Conservation (phyloP, 306 rosid genomes). For the Canavalia ensiformis region DNA sequence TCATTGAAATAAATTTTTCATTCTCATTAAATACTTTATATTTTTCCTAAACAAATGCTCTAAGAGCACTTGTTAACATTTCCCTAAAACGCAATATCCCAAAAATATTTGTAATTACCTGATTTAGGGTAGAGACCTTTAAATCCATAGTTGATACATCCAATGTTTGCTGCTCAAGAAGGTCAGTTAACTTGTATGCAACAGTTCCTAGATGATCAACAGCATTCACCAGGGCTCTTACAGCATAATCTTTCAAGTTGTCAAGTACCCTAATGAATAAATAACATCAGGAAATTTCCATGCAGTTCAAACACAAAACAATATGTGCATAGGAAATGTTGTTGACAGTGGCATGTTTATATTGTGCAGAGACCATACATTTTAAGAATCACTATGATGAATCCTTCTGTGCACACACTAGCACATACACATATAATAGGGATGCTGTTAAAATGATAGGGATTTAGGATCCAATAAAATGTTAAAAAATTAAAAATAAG, state of each 20-base stretch:
- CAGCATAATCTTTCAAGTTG: slow-evolving; percentile 94
- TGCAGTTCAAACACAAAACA: slow-evolving; percentile 39
- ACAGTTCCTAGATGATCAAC: slow-evolving; percentile 99
- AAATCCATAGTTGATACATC: slow-evolving; percentile 85
- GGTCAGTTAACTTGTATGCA: slow-evolving; percentile 93
- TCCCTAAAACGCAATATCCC: slow-evolving; percentile 3
- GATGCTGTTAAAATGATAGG: not conserved
- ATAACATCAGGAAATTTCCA: slow-evolving; percentile 14
- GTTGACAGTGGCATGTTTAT: slow-evolving; percentile 23
- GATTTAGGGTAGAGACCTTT: slow-evolving; percentile 78
- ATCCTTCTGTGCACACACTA: not conserved
- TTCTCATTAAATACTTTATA: not conserved
- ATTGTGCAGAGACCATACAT: not conserved
- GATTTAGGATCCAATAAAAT: slow-evolving; percentile 1
- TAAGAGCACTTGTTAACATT: not conserved
- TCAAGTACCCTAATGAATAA: slow-evolving; percentile 79
- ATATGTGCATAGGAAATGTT: slow-evolving; percentile 27
- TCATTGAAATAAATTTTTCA: not conserved
- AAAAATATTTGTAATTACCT: slow-evolving; percentile 59
- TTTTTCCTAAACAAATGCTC: not conserved
- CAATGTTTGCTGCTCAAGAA: slow-evolving; percentile 85
- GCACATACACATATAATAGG: not conserved
- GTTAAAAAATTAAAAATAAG: not conserved
- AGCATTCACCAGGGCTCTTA: slow-evolving; percentile 93
- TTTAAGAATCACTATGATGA: slow-evolving; percentile 15